Evolutionary conservation across 805 yeast genomes (phyloP), one percentile per base, ranked within the genome.

Genomic region (Ogataea saltuana): DNA sequence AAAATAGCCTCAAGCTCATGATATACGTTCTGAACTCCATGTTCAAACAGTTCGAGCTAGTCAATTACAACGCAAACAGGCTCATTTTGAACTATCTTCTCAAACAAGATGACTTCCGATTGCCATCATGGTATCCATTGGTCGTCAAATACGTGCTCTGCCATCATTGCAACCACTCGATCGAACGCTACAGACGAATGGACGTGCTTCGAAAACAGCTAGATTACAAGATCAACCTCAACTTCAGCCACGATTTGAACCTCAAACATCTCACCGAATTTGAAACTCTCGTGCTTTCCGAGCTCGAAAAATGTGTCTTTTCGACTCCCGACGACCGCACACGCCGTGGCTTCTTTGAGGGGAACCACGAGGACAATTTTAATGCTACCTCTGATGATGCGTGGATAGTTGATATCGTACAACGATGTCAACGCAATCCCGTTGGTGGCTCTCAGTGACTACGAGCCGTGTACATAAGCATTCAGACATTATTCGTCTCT

Each of bases 151-250:
- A 38, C 38, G 37, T 56, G 6, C 37, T 53, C 7, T 33, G 48
- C 15, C 46, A 48, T 35, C 55, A 54, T 35, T 36, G 48, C 17
- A 31, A 21, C 3, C 29, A 46, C 9, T 48, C 58, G 3, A 46
- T 57, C 20, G 56, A 50, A 21, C 39, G 39, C 11, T 35, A 42
- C 36, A 32, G 58, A 29, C 41, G 59, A 23, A 22, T 39, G 8
- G 59, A 57, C 42, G 45, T 51, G 3, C 17, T 56, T 8, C 23
- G 48, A 9, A 51, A 47, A 18, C 48, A 47, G 32, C 25, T 57
- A 6, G 41, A 51, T 12, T 46, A 48, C 27, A 48, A 53, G 25
- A 16, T 52, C 15, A 22, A 42, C 16, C 13, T 35, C 16, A 39
- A 41, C 19, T 48, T 48, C 26, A 43, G 46, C 6, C 20, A 34